Percentiles rank a stretch among this genome's conserved stretches.
phyloP scores from a whole-genome alignment of 805 yeast genomes.

The Candida stauntonica region DNA sequence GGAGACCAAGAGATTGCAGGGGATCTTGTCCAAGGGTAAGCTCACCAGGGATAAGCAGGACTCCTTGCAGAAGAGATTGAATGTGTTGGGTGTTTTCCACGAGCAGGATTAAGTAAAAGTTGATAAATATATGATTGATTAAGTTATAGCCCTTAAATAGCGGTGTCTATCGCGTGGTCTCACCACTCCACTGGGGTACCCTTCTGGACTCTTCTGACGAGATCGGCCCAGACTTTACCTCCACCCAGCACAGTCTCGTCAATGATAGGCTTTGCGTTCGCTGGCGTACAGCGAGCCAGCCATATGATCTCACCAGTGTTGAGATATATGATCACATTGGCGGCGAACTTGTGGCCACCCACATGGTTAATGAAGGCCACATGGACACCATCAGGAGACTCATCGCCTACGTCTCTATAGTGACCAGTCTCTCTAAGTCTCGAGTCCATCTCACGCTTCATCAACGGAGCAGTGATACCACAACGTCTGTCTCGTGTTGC shows the following conservation, averaged over 20 bases:
- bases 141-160: too few relatives aligned
- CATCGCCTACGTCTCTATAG: slow-evolving; percentile 73
- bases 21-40: slow-evolving; percentile 30
- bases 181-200: slow-evolving; percentile 51
- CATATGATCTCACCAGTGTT: slow-evolving; percentile 74
- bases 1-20: slow-evolving; percentile 42
- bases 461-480: slow-evolving; percentile 88
- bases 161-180: too few relatives aligned
- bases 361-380: slow-evolving; percentile 78
- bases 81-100: slow-evolving; percentile 35
- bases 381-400: slow-evolving; percentile 66
- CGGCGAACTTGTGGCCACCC: slow-evolving; percentile 95
- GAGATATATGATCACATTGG: slow-evolving; percentile 76
- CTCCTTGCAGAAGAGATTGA: slow-evolving; percentile 44
- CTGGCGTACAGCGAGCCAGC: slow-evolving; percentile 84
- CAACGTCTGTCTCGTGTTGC: slow-evolving; percentile 88
- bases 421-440: slow-evolving; percentile 68
- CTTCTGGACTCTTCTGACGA: slow-evolving; percentile 58
- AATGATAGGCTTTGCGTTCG: slow-evolving; percentile 65
- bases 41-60: slow-evolving; percentile 41
- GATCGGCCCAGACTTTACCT: slow-evolving; percentile 66
- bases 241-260: slow-evolving; percentile 68
- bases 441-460: slow-evolving; percentile 73
- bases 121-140: too few relatives aligned
- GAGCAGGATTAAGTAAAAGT: neutral